Conservation (phyloP, 768 basidiomycete genomes). For the Hygrophoropsis aurantiaca region DNA sequence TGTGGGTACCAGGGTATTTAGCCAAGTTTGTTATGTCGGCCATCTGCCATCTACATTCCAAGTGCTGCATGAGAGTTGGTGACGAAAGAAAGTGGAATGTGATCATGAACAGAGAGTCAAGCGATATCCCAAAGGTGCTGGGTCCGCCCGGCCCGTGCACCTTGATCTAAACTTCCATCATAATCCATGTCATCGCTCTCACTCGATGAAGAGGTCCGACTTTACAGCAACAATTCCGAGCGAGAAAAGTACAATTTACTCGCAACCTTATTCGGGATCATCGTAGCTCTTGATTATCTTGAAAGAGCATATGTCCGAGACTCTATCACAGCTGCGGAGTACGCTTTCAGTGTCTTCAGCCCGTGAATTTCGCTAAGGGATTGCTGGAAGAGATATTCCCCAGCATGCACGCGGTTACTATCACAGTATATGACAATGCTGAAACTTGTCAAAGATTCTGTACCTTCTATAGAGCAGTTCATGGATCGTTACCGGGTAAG, state of each 20-base stretch:
- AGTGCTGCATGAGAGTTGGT: too few relatives aligned
- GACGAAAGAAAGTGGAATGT: too few relatives aligned
- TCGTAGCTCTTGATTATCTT: slow-evolving; percentile 90
- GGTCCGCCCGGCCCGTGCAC: too few relatives aligned
- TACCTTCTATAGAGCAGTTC: slow-evolving; percentile 84
- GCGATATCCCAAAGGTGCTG: too few relatives aligned
- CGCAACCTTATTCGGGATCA: slow-evolving; percentile 88
- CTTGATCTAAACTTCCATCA: background rate
- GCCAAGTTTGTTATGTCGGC: too few relatives aligned
- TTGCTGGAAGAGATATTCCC: slow-evolving; percentile 77
- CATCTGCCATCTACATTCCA: too few relatives aligned
- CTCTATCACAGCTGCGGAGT: slow-evolving; percentile 89
- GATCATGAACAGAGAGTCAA: too few relatives aligned
- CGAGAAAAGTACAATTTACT: slow-evolving; percentile 86
- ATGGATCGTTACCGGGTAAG: slow-evolving; percentile 84
- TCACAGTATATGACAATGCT: slow-evolving; percentile 98
- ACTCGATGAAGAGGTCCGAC: slow-evolving; percentile 89
- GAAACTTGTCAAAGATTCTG: slow-evolving; percentile 89
- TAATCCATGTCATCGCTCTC: slow-evolving; percentile 46
- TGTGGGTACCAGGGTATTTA: too few relatives aligned
- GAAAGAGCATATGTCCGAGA: slow-evolving; percentile 96
- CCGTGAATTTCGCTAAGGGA: slow-evolving; percentile 6
- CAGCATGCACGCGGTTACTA: slow-evolving; percentile 90
- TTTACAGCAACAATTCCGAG: slow-evolving; percentile 86
- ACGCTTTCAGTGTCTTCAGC: slow-evolving; percentile 34